Conservation (phyloP, 306 rosid species). For the Rosa chinensis region DNA sequence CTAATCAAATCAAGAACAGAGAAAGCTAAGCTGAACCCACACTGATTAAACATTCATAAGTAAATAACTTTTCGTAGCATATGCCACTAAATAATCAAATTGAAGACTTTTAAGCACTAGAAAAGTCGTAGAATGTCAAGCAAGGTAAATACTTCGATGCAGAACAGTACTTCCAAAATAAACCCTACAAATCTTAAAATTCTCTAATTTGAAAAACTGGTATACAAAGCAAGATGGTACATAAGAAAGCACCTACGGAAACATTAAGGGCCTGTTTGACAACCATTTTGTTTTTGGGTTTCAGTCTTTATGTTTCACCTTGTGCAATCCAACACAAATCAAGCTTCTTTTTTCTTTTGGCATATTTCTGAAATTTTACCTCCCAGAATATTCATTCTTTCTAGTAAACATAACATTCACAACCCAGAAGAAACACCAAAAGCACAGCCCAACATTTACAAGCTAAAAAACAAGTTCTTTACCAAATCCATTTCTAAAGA, state of each 20-base stretch:
- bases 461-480: constrained; percentile 8
- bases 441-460: background rate
- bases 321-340: background rate
- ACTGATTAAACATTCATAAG: background rate
- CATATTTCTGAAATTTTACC: background rate
- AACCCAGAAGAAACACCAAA: background rate
- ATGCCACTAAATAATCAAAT: background rate
- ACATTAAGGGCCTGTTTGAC: background rate
- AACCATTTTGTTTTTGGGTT: background rate
- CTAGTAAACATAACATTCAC: background rate
- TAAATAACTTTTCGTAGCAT: background rate
- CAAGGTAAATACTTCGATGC: background rate
- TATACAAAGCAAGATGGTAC: background rate
- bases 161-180: background rate
- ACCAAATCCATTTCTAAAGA: background rate
- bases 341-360: background rate
- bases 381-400: background rate
- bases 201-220: background rate
- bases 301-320: background rate
- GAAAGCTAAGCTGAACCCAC: constrained; percentile 3
- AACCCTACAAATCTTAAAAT: background rate
- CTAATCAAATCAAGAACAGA: background rate
- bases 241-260: background rate
- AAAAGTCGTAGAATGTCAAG: background rate
- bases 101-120: background rate